Evolutionary conservation across 2,329 filamentous ascomycete genomes (phyloP).

Genomic region (Xylariaceae sp.): DNA sequence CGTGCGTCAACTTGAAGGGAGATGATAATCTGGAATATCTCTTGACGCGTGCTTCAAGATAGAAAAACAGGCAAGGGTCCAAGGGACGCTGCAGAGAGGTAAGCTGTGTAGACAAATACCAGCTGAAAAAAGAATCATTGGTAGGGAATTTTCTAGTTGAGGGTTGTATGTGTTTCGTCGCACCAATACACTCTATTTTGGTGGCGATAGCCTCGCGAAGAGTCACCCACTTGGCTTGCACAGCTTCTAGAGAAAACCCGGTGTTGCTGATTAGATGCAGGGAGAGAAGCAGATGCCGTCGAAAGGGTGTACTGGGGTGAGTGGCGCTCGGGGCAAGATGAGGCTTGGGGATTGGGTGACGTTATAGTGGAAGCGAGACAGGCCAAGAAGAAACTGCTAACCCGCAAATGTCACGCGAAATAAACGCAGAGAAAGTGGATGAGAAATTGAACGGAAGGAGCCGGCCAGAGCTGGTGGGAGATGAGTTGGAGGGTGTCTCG

Average conservation of each 20-base stretch:
- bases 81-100: not conserved
- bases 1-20: not conserved
- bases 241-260: conserved; percentile 18
- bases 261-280: too few species aligned
- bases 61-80: not conserved
- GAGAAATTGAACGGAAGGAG: too few species aligned
- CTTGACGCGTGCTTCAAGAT: not conserved
- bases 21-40: not conserved
- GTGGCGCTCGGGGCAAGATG: conserved; percentile 5
- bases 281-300: conserved; percentile 2
- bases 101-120: not conserved
- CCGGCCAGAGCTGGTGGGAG: too few species aligned
- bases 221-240: conserved; percentile 22
- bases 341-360: conserved; percentile 4
- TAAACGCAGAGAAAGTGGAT: not conserved
- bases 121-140: conserved; percentile 4
- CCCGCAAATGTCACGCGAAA: conserved; percentile 1
- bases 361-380: conserved; percentile 1
- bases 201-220: conserved; percentile 12
- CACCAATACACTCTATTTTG: conserved; percentile 8
- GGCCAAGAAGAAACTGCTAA: not conserved
- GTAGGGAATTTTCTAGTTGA: not conserved
- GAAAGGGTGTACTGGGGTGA: conserved; percentile 8
- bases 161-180: conserved; percentile 3
- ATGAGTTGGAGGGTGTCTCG: too few species aligned